Conservation (phyloP, 2,329 filamentous ascomycete genomes). For the Penicillium verrucosum region DNA sequence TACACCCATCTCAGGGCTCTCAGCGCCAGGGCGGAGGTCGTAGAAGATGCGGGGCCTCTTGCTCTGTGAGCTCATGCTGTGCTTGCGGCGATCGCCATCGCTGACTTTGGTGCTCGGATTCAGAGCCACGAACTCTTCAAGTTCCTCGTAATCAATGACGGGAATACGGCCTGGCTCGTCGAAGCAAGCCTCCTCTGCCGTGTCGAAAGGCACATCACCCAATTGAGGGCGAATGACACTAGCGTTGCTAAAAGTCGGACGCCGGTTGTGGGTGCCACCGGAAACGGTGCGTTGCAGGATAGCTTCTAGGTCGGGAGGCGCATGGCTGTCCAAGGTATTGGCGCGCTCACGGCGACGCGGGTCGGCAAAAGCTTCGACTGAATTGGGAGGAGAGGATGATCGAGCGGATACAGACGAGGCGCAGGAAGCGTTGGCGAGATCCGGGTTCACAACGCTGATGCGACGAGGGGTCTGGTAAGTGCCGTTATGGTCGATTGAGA, state of each 20-base stretch:
- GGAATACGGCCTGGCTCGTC: conserved; percentile 74
- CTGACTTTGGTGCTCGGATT: conserved; percentile 48
- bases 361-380: conserved; percentile 94
- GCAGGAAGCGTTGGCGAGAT: conserved; percentile 42
- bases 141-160: conserved; percentile 85
- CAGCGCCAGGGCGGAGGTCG: conserved; percentile 52
- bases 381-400: conserved; percentile 86
- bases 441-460: conserved; percentile 38
- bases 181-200: conserved; percentile 72
- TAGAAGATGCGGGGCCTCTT: conserved; percentile 56
- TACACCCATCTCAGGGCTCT: conserved; percentile 36
- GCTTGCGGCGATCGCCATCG: conserved; percentile 33
- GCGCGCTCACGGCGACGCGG: conserved; percentile 78
- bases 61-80: conserved; percentile 51
- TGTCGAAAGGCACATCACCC: conserved; percentile 35
- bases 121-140: conserved; percentile 83
- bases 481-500: conserved; percentile 44
- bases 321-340: conserved; percentile 61
- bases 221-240: conserved; percentile 53
- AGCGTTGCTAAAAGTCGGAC: conserved; percentile 58
- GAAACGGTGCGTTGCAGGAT: conserved; percentile 70
- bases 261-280: conserved; percentile 60
- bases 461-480: conserved; percentile 34
- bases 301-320: conserved; percentile 53
- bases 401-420: conserved; percentile 56